phyloP scores from a whole-genome alignment of 1,139 yeast genomes.

The Martiniozyma asiatica region DNA sequence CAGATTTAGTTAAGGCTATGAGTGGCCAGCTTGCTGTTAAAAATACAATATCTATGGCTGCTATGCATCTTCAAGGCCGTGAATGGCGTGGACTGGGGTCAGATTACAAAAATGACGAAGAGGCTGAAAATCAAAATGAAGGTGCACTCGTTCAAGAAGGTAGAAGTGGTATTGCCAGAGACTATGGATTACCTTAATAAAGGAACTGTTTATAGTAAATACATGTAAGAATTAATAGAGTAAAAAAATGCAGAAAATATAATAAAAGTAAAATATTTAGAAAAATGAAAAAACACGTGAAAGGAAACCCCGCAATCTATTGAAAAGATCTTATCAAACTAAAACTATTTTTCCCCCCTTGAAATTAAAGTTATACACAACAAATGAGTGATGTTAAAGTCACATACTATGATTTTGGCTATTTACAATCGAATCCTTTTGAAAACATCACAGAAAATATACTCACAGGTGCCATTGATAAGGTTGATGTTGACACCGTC shows the following conservation, averaged over 20 bases:
- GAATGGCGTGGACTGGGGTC: conserved; percentile 90
- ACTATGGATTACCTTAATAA: no score
- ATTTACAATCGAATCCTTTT: conserved; percentile 15
- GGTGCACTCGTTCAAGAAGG: conserved; percentile 80
- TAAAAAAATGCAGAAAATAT: no score
- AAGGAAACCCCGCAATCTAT: no score
- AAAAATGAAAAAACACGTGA: no score
- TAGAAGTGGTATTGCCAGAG: conserved; percentile 78
- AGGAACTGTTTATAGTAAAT: no score
- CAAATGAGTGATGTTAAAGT: conserved; percentile 9
- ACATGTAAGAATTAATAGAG: no score
- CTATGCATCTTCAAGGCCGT: conserved; percentile 57
- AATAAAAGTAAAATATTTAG: no score
- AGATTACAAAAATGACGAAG: conserved; percentile 38
- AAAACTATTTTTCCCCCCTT: no score
- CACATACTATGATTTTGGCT: conserved; percentile 12
- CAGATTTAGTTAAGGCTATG: conserved; percentile 44
- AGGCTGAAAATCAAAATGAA: no score
- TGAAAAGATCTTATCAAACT: no score
- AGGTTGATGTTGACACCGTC: conserved; percentile 1
- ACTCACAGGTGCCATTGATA: conserved; percentile 6
- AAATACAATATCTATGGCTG: conserved; percentile 84
- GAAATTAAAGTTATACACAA: no score
- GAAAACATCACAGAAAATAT: conserved; percentile 16
- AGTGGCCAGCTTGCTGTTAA: conserved; percentile 53